Evolutionary conservation across 83 land plant genomes (phyloP).

Genomic region (Picea abies): DNA sequence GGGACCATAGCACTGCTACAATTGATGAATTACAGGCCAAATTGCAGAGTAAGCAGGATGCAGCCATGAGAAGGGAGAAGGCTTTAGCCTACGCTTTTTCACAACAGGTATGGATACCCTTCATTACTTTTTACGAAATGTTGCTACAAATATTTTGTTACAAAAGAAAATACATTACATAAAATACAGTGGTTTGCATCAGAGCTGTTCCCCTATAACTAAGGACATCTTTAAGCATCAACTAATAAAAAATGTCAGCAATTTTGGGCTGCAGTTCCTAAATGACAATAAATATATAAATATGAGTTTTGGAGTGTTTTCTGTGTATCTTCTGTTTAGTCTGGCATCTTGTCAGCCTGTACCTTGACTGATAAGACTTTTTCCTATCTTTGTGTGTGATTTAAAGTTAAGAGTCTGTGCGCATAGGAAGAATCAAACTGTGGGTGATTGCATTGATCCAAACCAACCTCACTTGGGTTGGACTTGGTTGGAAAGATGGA

Average conservation of each 20-base stretch:
- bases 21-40: slow-evolving; percentile 39
- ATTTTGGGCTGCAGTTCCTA: neutral
- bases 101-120: slow-evolving; percentile 48
- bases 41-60: slow-evolving; percentile 55
- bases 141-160: neutral
- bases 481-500: slow-evolving; percentile 79
- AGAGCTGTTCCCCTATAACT: neutral
- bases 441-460: slow-evolving; percentile 10
- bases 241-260: too few relatives aligned
- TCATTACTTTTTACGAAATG: neutral
- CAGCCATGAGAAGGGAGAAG: slow-evolving; percentile 54
- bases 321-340: neutral
- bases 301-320: neutral
- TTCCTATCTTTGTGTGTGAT: neutral
- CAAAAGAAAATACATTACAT: neutral
- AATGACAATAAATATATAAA: neutral
- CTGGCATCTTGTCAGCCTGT: neutral
- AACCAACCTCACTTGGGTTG: slow-evolving; percentile 38
- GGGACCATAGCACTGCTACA: slow-evolving; percentile 58
- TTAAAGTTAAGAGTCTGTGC: slow-evolving; percentile 51
- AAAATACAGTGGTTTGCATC: neutral
- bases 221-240: neutral
- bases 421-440: slow-evolving; percentile 32
- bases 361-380: neutral
- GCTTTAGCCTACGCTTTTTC: slow-evolving; percentile 70